Evolutionary conservation across 352 stramenopile genomes (phyloP), one percentile per base, ranked within the genome.

Genomic region (Globisporangium irregulare): DNA sequence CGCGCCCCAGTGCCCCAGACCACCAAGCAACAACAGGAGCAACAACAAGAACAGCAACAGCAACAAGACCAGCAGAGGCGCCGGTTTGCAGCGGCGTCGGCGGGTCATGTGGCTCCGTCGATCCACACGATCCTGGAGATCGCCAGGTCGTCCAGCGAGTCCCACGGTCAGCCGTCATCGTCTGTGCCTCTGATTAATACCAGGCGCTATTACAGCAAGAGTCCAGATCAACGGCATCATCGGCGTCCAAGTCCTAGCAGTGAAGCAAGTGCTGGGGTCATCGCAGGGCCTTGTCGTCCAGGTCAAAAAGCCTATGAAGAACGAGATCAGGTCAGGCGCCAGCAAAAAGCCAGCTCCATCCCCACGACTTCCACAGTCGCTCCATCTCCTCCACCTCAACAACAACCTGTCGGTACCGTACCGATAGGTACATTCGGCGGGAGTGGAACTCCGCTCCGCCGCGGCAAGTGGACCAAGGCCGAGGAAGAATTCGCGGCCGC

Each of bases 391-490:
- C 25, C 20, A 8, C 43, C 43, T 46, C 38, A n/a, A 58, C 18
- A n/a, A 58, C 18, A 34, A 29, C 9, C 25, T 15, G 38, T 46
- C 12, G 14, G 38, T 46, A 20, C 25, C 7, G 53, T 58, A 58
- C 25, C 53, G 24, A 27, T 59, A 41, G 54, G 41, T 24, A 32
- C 34, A 7, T 59, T 59, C 9, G 54, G 27, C 18, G 54, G 54
- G 54, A 59, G 54, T 59, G 54, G 54, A 27, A 59, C 27, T 29
- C 73, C 81, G 20, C 64, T 90, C 36, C 80, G 86, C 0, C 84
- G 86, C 36, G 86, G 86, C 71, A 92, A 92, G 56, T 92, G 84
- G 84, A 92, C 84, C 48, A 73, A 74, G 4, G 80, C 81, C 14
- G 84, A 92, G 62, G 84, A 92, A 58, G 74, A 78, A 54, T 92